phyloP scores from a whole-genome alignment of 1,139 yeast species.

The Kodamaea suecica region DNA sequence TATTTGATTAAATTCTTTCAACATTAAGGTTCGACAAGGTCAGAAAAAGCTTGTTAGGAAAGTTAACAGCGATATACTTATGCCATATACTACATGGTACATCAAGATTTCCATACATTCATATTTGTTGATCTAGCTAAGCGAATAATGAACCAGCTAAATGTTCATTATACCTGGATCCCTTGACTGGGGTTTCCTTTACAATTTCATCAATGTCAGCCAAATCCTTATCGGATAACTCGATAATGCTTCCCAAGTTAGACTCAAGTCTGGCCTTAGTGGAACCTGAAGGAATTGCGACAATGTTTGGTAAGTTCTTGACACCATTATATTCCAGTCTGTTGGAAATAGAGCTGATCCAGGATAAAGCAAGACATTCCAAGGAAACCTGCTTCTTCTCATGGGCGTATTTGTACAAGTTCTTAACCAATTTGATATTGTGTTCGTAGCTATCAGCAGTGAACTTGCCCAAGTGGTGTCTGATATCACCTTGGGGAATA shows the following conservation, averaged over 20 bases:
- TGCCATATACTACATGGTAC: too few relatives aligned
- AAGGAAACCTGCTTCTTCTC: slow-evolving; percentile 40
- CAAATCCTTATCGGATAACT: slow-evolving; percentile 51
- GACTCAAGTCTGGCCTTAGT: slow-evolving; percentile 53
- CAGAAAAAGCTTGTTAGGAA: too few relatives aligned
- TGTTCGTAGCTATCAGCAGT: slow-evolving; percentile 49
- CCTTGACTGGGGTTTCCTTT: slow-evolving; percentile 35
- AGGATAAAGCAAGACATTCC: slow-evolving; percentile 69
- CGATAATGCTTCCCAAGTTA: slow-evolving; percentile 45
- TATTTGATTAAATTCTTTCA: too few relatives aligned
- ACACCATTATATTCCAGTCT: slow-evolving; percentile 25
- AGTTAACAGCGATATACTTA: too few relatives aligned
- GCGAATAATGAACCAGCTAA: too few relatives aligned
- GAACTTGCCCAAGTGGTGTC: slow-evolving; percentile 56
- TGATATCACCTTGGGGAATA: slow-evolving; percentile 55
- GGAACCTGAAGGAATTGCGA: slow-evolving; percentile 78
- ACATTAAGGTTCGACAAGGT: too few relatives aligned
- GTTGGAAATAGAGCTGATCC: slow-evolving; percentile 48
- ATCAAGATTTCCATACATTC: too few relatives aligned
- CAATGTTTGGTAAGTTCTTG: slow-evolving; percentile 48
- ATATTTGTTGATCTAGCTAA: too few relatives aligned
- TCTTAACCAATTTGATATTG: slow-evolving; percentile 46
- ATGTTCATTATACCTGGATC: slow-evolving; percentile 52
- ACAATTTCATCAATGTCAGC: slow-evolving; percentile 44
- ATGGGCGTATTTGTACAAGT: slow-evolving; percentile 47